phyloP scores from a whole-genome alignment of 2,329 filamentous ascomycete species.

The Beauveria australis region DNA sequence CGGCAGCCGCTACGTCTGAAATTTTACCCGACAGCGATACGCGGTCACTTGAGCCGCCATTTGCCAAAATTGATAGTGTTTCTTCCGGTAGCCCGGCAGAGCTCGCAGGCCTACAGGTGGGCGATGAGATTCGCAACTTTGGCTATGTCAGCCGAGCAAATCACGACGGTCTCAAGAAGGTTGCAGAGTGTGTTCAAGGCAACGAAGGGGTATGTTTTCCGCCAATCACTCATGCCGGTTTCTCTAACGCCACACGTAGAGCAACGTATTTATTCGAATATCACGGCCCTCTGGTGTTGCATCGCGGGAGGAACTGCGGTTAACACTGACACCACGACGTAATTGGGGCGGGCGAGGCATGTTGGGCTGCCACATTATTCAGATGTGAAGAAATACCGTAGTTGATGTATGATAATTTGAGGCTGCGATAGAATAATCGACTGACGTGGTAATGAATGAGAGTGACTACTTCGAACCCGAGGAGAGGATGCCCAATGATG shows the following conservation, averaged over 20 bases:
- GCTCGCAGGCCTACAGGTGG: constrained; percentile 67
- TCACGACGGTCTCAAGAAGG: constrained; percentile 75
- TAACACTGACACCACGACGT: constrained; percentile 66
- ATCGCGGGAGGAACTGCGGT: constrained; percentile 48
- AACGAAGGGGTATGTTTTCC: constrained; percentile 70
- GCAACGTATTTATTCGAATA: constrained; percentile 61
- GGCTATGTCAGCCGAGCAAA: constrained; percentile 77
- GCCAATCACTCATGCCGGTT: background rate
- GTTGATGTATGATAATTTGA: background rate
- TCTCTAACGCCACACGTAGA: constrained; percentile 35
- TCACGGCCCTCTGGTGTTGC: constrained; percentile 38
- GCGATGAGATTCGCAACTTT: constrained; percentile 78
- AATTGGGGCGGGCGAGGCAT: constrained; percentile 88
- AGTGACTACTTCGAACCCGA: background rate
- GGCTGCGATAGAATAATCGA: background rate
- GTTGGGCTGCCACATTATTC: constrained; percentile 84
- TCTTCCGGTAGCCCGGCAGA: constrained; percentile 72
- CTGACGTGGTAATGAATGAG: background rate
- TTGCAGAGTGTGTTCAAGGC: constrained; percentile 82
- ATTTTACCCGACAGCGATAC: constrained; percentile 23
- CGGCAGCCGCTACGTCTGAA: constrained; percentile 16
- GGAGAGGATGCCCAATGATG: background rate
- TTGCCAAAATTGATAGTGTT: constrained; percentile 86
- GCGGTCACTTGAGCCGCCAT: constrained; percentile 33
- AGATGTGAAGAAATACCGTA: constrained; percentile 44